Conservation (phyloP, 2,329 filamentous ascomycete genomes). For the Colletotrichum eleusines region DNA sequence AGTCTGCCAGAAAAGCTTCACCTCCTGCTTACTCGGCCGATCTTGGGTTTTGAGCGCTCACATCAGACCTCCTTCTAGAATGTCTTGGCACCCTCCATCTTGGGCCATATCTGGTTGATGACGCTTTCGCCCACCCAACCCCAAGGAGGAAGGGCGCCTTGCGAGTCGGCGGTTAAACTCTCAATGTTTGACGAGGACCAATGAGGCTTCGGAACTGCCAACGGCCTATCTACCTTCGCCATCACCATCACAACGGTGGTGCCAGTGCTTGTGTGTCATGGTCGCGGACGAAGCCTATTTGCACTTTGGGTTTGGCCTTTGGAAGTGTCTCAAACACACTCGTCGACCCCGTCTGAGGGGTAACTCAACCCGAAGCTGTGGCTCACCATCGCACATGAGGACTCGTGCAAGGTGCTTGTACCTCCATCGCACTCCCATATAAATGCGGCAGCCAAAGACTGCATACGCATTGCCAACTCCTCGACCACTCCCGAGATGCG, state of each 20-base stretch:
- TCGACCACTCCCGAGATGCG: background rate
- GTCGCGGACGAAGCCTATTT: background rate
- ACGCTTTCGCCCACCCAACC: background rate
- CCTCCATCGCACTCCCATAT: background rate
- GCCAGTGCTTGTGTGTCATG: background rate
- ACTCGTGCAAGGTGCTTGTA: background rate
- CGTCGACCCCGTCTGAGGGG: background rate
- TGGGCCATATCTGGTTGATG: constrained; percentile 1
- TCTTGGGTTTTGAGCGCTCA: constrained; percentile 28
- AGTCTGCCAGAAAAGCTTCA: constrained; percentile 25
- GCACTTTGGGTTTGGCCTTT: background rate
- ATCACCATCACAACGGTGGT: background rate
- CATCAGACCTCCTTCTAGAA: constrained; percentile 37
- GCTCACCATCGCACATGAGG: constrained; percentile 3
- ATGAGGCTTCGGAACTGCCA: background rate
- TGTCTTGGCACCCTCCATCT: constrained; percentile 13
- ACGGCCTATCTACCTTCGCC: background rate
- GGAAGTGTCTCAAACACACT: background rate
- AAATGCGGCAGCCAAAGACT: background rate
- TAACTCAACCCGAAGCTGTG: background rate
- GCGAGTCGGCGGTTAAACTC: background rate
- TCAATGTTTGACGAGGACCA: background rate
- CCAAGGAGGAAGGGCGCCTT: constrained; percentile 5
- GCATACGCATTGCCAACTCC: background rate
- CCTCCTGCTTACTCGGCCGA: constrained; percentile 28